A percentile compares a stretch with the other conserved stretches of the same genome.
Evolutionary conservation across 495 filamentous ascomycete species (phyloP).

Genomic region (Neurospora hispaniola): DNA sequence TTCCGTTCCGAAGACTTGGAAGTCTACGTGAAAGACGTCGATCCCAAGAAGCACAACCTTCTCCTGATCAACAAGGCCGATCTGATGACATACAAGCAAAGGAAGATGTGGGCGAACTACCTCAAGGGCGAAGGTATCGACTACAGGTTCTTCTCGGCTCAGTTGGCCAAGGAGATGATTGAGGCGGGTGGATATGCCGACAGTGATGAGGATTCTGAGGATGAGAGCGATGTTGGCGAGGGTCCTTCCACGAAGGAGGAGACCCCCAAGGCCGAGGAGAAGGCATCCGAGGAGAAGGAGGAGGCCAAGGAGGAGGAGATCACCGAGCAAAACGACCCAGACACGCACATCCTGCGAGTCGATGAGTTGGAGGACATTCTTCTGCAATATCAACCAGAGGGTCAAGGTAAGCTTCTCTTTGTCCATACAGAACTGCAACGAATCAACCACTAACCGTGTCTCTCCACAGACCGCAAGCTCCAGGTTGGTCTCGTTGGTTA

Average conservation of each 20-base stretch:
- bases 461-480: constrained; percentile 49
- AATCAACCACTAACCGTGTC: neutral
- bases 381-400: constrained; percentile 57
- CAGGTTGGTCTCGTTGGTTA: constrained; percentile 94
- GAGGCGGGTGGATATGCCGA: constrained; percentile 49
- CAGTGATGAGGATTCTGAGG: constrained; percentile 23
- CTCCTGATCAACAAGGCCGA: constrained; percentile 97
- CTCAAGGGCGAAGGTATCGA: constrained; percentile 72
- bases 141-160: constrained; percentile 93
- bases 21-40: constrained; percentile 86
- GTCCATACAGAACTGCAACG: neutral
- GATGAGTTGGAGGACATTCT: constrained; percentile 90
- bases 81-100: constrained; percentile 89
- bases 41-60: constrained; percentile 78
- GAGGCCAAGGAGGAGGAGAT: constrained; percentile 22
- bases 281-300: constrained; percentile 32
- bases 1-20: constrained; percentile 94
- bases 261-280: constrained; percentile 25
- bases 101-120: constrained; percentile 78
- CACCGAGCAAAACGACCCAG: constrained; percentile 36
- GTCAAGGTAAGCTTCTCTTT: constrained; percentile 28
- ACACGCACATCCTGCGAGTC: constrained; percentile 76
- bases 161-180: constrained; percentile 77
- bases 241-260: constrained; percentile 8
- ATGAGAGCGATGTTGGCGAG: constrained; percentile 22